phyloP scores from a whole-genome alignment of 108 stramenopile genomes.

The Parmales sp. region DNA sequence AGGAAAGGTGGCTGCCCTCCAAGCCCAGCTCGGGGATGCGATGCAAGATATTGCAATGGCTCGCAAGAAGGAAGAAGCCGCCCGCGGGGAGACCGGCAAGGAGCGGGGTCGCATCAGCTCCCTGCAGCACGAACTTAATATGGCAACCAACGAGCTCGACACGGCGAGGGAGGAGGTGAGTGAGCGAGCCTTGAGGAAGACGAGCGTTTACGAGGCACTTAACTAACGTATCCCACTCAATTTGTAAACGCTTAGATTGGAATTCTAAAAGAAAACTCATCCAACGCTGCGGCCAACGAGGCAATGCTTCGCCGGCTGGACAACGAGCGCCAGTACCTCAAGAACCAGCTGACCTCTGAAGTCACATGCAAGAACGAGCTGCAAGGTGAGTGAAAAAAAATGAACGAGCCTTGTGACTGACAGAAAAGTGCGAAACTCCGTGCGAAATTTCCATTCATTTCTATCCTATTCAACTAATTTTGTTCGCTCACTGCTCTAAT shows the following conservation, averaged over 20 bases:
- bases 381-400: too few relatives aligned
- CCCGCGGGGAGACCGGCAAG: conserved; percentile 13
- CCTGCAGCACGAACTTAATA: not conserved
- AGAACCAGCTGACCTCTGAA: conserved; percentile 37
- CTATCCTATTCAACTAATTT: too few relatives aligned
- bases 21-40: conserved; percentile 33
- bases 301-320: conserved; percentile 36
- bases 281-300: conserved; percentile 27
- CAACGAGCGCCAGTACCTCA: conserved; percentile 47
- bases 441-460: too few relatives aligned
- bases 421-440: too few relatives aligned
- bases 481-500: too few relatives aligned
- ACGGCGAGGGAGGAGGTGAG: conserved; percentile 8
- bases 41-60: conserved; percentile 20
- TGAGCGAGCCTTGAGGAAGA: too few relatives aligned
- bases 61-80: conserved; percentile 20
- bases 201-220: not conserved
- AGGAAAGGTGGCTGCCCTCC: conserved; percentile 30
- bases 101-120: conserved; percentile 15
- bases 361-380: conserved; percentile 36
- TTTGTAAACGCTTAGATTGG: not conserved
- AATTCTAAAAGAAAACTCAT: conserved; percentile 10
- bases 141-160: not conserved
- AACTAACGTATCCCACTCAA: not conserved
- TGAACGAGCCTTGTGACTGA: too few relatives aligned